Conservation (phyloP, 208 protist species). For the Balamuthia mandrillaris region DNA sequence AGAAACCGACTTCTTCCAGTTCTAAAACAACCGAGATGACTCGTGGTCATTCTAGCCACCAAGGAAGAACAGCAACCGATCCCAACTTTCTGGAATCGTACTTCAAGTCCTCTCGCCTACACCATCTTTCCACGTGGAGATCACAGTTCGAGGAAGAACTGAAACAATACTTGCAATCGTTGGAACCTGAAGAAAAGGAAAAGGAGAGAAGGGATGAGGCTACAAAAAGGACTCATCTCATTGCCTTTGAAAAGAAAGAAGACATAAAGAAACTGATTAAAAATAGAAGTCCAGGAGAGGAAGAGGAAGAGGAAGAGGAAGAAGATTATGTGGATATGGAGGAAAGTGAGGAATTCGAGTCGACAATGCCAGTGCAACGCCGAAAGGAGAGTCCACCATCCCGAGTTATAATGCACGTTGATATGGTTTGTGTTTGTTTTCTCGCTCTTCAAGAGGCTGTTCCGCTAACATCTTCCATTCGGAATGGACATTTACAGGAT, state of each 20-base stretch:
- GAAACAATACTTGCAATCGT: background rate
- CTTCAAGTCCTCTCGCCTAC: constrained; percentile 41
- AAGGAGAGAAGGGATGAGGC: background rate
- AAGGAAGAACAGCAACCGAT: no score
- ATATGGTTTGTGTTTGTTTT: constrained; percentile 32
- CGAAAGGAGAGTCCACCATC: background rate
- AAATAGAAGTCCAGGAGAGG: background rate
- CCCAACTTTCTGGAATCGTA: constrained; percentile 38
- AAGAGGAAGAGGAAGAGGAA: background rate
- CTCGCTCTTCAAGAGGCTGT: background rate
- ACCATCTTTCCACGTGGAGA: constrained; percentile 41
- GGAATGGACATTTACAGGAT: background rate
- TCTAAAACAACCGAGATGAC: no score
- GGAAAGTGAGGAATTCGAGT: background rate
- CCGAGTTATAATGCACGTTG: constrained; percentile 47
- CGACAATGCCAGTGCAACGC: background rate
- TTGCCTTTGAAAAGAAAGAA: background rate
- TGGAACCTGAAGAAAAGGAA: background rate
- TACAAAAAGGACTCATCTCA: background rate
- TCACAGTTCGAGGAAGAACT: constrained; percentile 18
- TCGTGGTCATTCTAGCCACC: no score
- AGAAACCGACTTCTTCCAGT: no score
- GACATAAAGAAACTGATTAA: background rate
- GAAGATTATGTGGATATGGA: background rate
- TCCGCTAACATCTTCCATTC: background rate